Evolutionary conservation across 2,329 filamentous ascomycete species (phyloP), one percentile per base, ranked within the genome.

Genomic region (Didymella pinodella): DNA sequence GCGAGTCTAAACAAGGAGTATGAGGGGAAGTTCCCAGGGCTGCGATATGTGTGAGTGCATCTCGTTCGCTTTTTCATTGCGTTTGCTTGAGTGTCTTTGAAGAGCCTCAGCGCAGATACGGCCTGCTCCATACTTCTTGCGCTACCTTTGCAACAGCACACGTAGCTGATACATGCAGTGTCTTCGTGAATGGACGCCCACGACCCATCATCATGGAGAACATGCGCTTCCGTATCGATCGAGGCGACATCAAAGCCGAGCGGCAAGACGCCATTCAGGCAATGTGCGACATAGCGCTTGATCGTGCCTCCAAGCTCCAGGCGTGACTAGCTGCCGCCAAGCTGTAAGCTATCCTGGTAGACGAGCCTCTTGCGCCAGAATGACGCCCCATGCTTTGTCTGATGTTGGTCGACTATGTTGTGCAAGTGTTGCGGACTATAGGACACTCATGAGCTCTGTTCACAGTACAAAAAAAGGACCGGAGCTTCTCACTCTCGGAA

Each of bases 271-370:
- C 86, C 6, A 89, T 97, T 48, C 84, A 90, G 90, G 93, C 93
- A 40, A 97, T 97, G 91, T 92, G 92, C 71, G 90, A 93, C 69
- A 97, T 97, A 72, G 93, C 93, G 29, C 85, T 86, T 50, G 92
- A 97, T 71, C 85, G 93, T 48, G 91, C 89, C 0, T 75, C 78
- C 31, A 96, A 93, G 76, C 61, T 76, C 10, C 63, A 70, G 16
- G 57, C 59, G 4, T 63, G 51, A 43, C 36, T 32, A 26, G 34
- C 12, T 36, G 7, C 38, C 8, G 11, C 44, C 11, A 58, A 48
- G 28, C 31, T 58, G 11, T 58, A 8, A 45, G 40, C 31, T 18
- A 28, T 25, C 25, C 3, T 7, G 38, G 10, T 22, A 26, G 7
- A 14, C 22, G n/a, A 4, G 3, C 10, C 10, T 43, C 40, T 8